These are phyloP conservation scores for Plasmodium blacklocki DNA, from an alignment of 169 alveolate species.

Conservation along the genomic window DNA sequence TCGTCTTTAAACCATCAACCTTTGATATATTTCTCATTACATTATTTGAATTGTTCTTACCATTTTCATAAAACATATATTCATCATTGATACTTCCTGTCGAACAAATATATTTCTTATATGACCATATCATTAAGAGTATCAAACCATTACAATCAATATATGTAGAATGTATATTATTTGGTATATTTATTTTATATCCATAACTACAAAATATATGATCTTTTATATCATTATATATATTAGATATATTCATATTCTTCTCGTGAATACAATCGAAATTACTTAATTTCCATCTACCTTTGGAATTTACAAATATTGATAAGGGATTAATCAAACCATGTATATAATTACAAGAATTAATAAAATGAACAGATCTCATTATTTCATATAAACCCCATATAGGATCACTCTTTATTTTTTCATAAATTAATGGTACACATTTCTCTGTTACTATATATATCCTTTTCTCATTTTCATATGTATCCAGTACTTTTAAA, in stretches of 20 bases:
- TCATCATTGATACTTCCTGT: neutral
- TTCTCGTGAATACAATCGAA: conserved; percentile 82
- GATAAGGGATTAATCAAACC: conserved; percentile 78
- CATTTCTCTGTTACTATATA: conserved; percentile 86
- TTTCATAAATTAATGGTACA: conserved; percentile 74
- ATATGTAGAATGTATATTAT: conserved; percentile 11
- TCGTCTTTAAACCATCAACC: no score
- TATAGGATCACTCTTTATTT: conserved; percentile 50
- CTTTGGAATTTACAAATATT: conserved; percentile 77
- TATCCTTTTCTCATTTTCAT: conserved; percentile 79
- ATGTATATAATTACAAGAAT: conserved; percentile 78
- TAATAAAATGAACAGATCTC: conserved; percentile 79
- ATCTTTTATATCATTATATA: conserved; percentile 16
- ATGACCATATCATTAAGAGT: conserved; percentile 49
- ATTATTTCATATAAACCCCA: conserved; percentile 65
- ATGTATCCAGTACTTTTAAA: conserved; percentile 78
- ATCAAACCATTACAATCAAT: conserved; percentile 48
- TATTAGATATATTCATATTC: conserved; percentile 5
- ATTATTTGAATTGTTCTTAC: no score
- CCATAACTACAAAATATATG: conserved; percentile 51
- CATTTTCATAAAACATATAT: no score
- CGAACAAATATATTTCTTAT: conserved; percentile 25
- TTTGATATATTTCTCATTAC: no score
- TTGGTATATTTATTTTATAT: conserved; percentile 3
- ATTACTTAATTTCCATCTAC: conserved; percentile 77